Evolutionary conservation across 257 asterid species (phyloP).

Genomic region (Scutellaria galericulata): DNA sequence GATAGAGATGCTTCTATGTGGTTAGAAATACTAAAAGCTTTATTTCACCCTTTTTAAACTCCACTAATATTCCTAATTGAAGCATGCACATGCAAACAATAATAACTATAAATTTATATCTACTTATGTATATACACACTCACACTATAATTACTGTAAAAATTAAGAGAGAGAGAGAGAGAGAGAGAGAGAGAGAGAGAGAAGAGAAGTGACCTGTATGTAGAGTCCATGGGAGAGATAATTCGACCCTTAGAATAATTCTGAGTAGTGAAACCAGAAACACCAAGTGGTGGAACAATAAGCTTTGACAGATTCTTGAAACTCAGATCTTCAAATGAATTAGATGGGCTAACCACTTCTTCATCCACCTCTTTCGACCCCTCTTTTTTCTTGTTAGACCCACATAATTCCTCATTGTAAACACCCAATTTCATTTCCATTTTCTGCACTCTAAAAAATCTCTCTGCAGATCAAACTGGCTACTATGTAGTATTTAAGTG

Average conservation of each 20-base stretch:
- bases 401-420: not conserved
- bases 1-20: too few species aligned
- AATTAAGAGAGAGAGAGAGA: not conserved
- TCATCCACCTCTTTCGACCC: not conserved
- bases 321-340: conserved; percentile 52
- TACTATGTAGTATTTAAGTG: too few species aligned
- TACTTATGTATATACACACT: too few species aligned
- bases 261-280: conserved; percentile 39
- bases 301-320: conserved; percentile 70
- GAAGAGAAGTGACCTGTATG: conserved; percentile 56
- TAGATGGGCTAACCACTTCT: not conserved
- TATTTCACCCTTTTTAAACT: not conserved
- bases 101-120: too few species aligned
- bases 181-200: not conserved
- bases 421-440: conserved; percentile 33
- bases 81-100: conserved; percentile 32
- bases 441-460: not conserved
- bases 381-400: conserved; percentile 16
- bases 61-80: not conserved
- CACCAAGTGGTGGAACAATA: conserved; percentile 85
- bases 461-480: not conserved
- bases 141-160: too few species aligned
- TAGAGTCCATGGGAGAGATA: conserved; percentile 76
- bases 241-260: conserved; percentile 42
- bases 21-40: too few species aligned